phyloP scores from a whole-genome alignment of 176 grass and related monocot genomes.

The Zea luxurians region DNA sequence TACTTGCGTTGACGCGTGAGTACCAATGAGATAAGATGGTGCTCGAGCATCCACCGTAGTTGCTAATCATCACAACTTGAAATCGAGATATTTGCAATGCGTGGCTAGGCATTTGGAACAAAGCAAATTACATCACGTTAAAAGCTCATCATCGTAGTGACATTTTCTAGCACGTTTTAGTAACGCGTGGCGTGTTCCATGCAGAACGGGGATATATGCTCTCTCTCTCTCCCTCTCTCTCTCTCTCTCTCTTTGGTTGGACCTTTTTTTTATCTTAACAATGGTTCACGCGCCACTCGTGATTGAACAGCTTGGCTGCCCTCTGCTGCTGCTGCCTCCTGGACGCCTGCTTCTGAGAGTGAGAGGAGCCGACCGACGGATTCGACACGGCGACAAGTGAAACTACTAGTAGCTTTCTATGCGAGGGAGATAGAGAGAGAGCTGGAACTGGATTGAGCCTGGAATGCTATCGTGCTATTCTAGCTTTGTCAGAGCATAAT shows the following conservation, averaged over 20 bases:
- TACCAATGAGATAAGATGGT: slow-evolving; percentile 17
- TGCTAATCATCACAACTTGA: not conserved
- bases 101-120: not conserved
- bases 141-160: not conserved
- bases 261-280: no score
- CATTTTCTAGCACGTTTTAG: not conserved
- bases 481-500: slow-evolving; percentile 2
- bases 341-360: slow-evolving; percentile 57
- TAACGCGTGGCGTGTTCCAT: not conserved
- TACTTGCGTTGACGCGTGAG: not conserved
- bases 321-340: slow-evolving; percentile 63
- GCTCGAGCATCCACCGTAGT: not conserved
- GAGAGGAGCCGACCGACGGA: not conserved
- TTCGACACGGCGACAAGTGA: not conserved
- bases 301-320: slow-evolving; percentile 48
- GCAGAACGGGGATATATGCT: not conserved
- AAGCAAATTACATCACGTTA: no score
- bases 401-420: not conserved
- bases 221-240: no score
- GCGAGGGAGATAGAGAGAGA: not conserved
- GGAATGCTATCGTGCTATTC: not conserved
- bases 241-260: no score
- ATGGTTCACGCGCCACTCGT: no score
- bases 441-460: not conserved
- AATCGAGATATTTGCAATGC: slow-evolving; percentile 1